A percentile compares a stretch with the other conserved stretches of the same genome.
Evolutionary conservation across 352 stramenopile species (phyloP).

Genomic region (Stephanocyclus meneghinianus): DNA sequence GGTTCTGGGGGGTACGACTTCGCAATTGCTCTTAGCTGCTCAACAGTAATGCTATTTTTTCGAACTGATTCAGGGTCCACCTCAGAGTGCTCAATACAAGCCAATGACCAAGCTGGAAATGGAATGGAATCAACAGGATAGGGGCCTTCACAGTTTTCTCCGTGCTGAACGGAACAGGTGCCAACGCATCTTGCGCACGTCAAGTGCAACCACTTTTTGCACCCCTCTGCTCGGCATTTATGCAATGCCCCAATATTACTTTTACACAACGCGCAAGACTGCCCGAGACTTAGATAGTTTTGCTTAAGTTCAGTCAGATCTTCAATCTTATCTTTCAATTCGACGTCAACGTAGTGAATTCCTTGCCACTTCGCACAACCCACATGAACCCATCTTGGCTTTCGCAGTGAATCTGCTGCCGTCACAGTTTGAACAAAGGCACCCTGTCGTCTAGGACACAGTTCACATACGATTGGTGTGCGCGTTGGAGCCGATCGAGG

Average conservation of each 20-base stretch:
- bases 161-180: conserved; percentile 77
- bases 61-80: conserved; percentile 42
- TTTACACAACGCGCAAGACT: conserved; percentile 71
- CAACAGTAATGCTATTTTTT: conserved; percentile 53
- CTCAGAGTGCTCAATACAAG: conserved; percentile 74
- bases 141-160: conserved; percentile 71
- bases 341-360: conserved; percentile 66
- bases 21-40: conserved; percentile 65
- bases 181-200: conserved; percentile 75
- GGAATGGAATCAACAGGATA: conserved; percentile 31
- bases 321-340: conserved; percentile 65
- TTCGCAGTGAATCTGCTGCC: conserved; percentile 29
- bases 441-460: conserved; percentile 75
- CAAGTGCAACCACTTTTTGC: conserved; percentile 73
- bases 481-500: conserved; percentile 27
- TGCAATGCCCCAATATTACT: conserved; percentile 69
- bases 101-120: conserved; percentile 65
- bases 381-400: conserved; percentile 77
- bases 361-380: conserved; percentile 83
- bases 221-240: conserved; percentile 65
- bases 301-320: conserved; percentile 68
- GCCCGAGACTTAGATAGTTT: conserved; percentile 49
- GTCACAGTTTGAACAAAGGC: conserved; percentile 72
- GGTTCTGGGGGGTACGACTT: conserved; percentile 77
- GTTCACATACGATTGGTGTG: conserved; percentile 71